Evolutionary conservation across 371 early-diverging fungal species (phyloP).

Genomic region (Mucor racemosus): DNA sequence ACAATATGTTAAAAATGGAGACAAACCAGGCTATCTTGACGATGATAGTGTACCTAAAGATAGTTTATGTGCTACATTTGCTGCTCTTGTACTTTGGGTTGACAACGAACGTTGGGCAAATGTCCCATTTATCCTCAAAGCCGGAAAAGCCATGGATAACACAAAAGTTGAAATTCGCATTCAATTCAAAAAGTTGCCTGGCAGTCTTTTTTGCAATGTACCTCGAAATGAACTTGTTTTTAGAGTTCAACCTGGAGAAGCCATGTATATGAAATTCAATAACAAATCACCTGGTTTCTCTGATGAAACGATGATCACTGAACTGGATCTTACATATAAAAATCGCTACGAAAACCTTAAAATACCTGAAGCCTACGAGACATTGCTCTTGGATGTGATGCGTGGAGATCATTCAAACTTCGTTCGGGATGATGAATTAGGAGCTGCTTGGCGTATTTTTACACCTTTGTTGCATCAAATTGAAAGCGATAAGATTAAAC

Average conservation of each 20-base stretch:
- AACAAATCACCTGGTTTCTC: constrained; percentile 89
- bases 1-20: constrained; percentile 84
- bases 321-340: constrained; percentile 91
- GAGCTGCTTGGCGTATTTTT: constrained; percentile 96
- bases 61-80: constrained; percentile 88
- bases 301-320: constrained; percentile 75
- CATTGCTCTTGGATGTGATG: constrained; percentile 87
- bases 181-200: constrained; percentile 91
- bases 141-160: constrained; percentile 94
- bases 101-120: constrained; percentile 95
- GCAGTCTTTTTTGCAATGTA: constrained; percentile 69
- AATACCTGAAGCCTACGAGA: constrained; percentile 97
- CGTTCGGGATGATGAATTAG: constrained; percentile 95
- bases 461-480: constrained; percentile 92
- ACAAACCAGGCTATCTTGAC: constrained; percentile 88
- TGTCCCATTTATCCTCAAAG: constrained; percentile 95
- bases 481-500: constrained; percentile 72
- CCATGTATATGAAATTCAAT: constrained; percentile 94
- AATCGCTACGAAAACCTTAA: constrained; percentile 80
- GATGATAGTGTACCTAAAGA: constrained; percentile 84
- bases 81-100: constrained; percentile 83
- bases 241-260: constrained; percentile 92
- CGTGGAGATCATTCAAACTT: constrained; percentile 95
- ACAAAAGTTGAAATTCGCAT: constrained; percentile 92
- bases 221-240: constrained; percentile 95